These are phyloP conservation scores for Sporothrix euskadiensis DNA, from an alignment of 2,329 filamentous ascomycete species.

Conservation along the genomic window DNA sequence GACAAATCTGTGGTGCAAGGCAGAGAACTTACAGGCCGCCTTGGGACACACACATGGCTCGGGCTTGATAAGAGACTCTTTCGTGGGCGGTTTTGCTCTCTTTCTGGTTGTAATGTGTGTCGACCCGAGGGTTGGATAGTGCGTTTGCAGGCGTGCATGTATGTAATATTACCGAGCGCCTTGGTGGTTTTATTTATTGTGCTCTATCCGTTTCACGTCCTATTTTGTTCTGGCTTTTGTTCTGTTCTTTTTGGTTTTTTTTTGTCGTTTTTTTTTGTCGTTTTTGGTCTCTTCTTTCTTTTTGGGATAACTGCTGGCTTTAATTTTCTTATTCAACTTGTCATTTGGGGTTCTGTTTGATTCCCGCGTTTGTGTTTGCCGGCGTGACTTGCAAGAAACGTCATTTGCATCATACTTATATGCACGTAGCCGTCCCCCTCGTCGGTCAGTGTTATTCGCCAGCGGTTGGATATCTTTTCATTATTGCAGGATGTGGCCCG, in stretches of 20 bases:
- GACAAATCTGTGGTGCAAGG: background rate
- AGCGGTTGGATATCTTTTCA: background rate
- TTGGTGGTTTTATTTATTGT: background rate
- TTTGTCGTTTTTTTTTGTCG: background rate
- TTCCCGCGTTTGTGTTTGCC: background rate
- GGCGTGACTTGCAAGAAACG: background rate
- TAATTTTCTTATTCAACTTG: background rate
- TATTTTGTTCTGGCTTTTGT: background rate
- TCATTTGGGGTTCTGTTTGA: background rate
- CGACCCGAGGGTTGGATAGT: slow-evolving; percentile 27
- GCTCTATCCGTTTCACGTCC: background rate
- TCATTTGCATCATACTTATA: too few relatives aligned
- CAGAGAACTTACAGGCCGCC: background rate
- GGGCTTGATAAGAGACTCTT: background rate
- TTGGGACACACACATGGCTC: background rate
- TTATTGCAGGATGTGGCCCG: background rate
- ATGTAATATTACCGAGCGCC: slow-evolving; percentile 32
- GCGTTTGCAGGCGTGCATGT: slow-evolving; percentile 23
- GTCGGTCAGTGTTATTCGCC: background rate
- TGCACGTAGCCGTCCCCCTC: background rate
- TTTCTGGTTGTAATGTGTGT: background rate
- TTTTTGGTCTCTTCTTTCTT: slow-evolving; percentile 1
- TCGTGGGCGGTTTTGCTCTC: background rate
- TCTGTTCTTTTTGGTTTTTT: background rate
- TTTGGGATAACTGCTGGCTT: slow-evolving; percentile 26